Conservation (phyloP, 2,329 filamentous ascomycete species). For the Pestalotiopsis sp. region DNA sequence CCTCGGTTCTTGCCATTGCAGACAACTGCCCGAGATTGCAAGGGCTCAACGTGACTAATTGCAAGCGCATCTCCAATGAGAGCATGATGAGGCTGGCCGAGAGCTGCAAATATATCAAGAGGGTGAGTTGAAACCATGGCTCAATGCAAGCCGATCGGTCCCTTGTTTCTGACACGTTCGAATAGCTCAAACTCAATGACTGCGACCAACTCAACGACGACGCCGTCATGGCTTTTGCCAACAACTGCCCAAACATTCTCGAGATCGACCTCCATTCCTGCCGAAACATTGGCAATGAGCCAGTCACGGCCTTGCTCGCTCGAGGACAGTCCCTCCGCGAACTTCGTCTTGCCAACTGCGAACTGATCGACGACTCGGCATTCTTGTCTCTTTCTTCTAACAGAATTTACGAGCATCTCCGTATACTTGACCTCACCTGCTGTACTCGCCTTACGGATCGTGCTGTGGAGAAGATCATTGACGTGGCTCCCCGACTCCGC, state of each 20-base stretch:
- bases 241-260: slow-evolving; percentile 87
- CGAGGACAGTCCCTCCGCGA: slow-evolving; percentile 86
- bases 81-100: slow-evolving; percentile 80
- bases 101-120: slow-evolving; percentile 83
- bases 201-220: slow-evolving; percentile 82
- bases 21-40: slow-evolving; percentile 83
- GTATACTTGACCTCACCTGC: slow-evolving; percentile 91
- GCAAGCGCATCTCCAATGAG: slow-evolving; percentile 81
- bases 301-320: slow-evolving; percentile 78
- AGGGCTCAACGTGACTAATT: slow-evolving; percentile 89
- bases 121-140: slow-evolving; percentile 53
- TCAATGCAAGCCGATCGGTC: background rate
- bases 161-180: slow-evolving; percentile 21
- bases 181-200: slow-evolving; percentile 88
- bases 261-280: slow-evolving; percentile 96
- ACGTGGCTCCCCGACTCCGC: slow-evolving; percentile 81
- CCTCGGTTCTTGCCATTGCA: slow-evolving; percentile 76
- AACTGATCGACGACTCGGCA: slow-evolving; percentile 81
- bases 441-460: slow-evolving; percentile 83
- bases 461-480: slow-evolving; percentile 85
- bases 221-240: slow-evolving; percentile 82
- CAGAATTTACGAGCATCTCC: slow-evolving; percentile 78
- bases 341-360: slow-evolving; percentile 82
- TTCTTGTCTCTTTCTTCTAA: slow-evolving; percentile 76
- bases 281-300: slow-evolving; percentile 75